Evolutionary conservation across 2,329 filamentous ascomycete species (phyloP).

Genomic region (Fulvia fulva): DNA sequence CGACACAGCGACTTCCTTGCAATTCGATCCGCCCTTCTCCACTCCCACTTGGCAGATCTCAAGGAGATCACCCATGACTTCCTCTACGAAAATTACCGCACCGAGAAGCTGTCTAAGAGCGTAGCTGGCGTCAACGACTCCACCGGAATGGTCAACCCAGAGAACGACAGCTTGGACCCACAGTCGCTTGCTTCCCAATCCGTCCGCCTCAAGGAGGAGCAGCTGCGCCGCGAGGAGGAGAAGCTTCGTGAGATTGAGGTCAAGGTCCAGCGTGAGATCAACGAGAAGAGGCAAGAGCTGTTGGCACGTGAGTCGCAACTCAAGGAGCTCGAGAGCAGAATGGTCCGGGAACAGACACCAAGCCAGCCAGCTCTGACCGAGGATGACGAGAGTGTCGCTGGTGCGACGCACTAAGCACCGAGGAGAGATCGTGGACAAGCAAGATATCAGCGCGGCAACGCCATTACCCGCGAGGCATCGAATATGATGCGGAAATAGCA

Average conservation of each 20-base stretch:
- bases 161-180: conserved; percentile 75
- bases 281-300: conserved; percentile 98
- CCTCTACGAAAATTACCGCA: conserved; percentile 99
- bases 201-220: conserved; percentile 98
- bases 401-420: conserved; percentile 20
- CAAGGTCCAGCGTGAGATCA: conserved; percentile 99
- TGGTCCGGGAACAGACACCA: conserved; percentile 61
- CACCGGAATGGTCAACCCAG: conserved; percentile 18
- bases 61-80: conserved; percentile 99
- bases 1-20: conserved; percentile 98
- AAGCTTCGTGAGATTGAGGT: conserved; percentile 98
- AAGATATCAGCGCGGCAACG: background rate
- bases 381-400: conserved; percentile 24
- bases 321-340: conserved; percentile 96
- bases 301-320: conserved; percentile 96
- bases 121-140: conserved; percentile 72
- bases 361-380: conserved; percentile 19
- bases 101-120: conserved; percentile 99
- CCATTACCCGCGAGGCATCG: background rate
- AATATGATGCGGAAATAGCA: background rate
- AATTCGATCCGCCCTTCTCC: conserved; percentile 90
- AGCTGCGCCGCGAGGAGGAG: conserved; percentile 98
- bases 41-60: conserved; percentile 95
- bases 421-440: background rate
- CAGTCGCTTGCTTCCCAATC: conserved; percentile 96